These are phyloP conservation scores for Zygosaccharomyces pseudorouxii DNA, from an alignment of 805 yeast genomes.

Conservation along the genomic window DNA sequence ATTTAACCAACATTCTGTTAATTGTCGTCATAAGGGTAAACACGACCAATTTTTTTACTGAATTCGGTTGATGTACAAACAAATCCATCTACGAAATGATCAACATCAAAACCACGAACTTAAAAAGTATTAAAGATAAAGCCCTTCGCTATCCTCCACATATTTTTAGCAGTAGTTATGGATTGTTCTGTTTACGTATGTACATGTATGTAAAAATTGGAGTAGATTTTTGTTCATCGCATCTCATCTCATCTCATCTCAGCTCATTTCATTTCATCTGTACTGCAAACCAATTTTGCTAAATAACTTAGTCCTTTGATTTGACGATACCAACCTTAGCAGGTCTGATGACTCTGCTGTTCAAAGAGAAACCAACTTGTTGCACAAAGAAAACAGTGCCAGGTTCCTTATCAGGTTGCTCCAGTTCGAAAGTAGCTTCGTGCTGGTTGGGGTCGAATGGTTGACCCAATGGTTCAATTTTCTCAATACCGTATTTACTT, in stretches of 20 bases:
- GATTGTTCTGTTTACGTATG: background rate
- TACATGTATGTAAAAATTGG: background rate
- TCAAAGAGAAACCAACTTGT: constrained; percentile 81
- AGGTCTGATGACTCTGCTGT: constrained; percentile 85
- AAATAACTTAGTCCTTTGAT: constrained; percentile 26
- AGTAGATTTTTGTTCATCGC: background rate
- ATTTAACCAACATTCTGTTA: background rate
- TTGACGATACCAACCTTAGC: constrained; percentile 95
- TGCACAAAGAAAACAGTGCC: constrained; percentile 92
- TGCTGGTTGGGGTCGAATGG: constrained; percentile 85
- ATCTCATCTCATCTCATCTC: constrained; percentile 3
- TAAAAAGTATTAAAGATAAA: background rate
- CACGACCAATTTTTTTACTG: constrained; percentile 1
- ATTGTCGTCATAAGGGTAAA: background rate
- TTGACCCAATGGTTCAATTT: constrained; percentile 80
- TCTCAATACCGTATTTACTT: constrained; percentile 69
- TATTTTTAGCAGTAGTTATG: no score
- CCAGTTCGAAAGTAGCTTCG: constrained; percentile 87
- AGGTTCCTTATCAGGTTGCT: constrained; percentile 83
- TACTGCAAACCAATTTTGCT: background rate
- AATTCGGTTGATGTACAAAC: background rate
- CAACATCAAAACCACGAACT: background rate
- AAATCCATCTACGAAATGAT: background rate
- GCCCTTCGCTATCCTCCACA: background rate
- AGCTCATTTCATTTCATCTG: background rate